Evolutionary conservation across 208 protist genomes (phyloP), one percentile per base, ranked within the genome.

Genomic region (Leishmania gerbilli): DNA sequence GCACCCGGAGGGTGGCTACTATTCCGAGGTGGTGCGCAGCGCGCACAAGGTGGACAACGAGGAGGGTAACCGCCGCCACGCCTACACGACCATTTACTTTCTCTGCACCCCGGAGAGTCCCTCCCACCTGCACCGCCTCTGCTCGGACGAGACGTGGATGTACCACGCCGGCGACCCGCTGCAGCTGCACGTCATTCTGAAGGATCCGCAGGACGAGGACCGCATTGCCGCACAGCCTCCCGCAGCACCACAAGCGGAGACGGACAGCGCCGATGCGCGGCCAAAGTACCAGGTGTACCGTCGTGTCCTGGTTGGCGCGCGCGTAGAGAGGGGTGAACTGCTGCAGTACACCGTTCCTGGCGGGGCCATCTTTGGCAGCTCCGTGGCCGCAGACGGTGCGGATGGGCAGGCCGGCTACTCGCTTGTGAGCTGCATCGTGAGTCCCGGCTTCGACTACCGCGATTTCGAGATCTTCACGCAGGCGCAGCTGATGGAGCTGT

Each of bases 391-490:
- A 9, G 68, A 76, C 47, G 80, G 71, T 34, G 69, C 74, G 55
- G 68, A 49, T 31, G 80, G 42, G 56, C 80, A 68, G 53, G 74
- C 31, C 1, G 87, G 87, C 37, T 92, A 86, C 82, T 80, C 87
- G 1, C 82, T 92, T 5, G 83, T 93, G 62, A 90, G 90, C 72
- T 93, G 90, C 79, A 71, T 88, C 55, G 87, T 90, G 40, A 88
- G 80, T 34, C 88, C 90, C 47, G 87, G 87, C 0, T 90, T 91
- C 74, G 81, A 89, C 60, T 89, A 79, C 69, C 64, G 19, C 15
- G 87, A 90, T 74, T 91, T 90, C 77, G 88, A 93, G 55, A 74
- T 93, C 6, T 91, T 92, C 77, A 93, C 88, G 51, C 87, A 90
- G 68, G 79, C 68, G 42, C 81, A 91, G 37, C 77, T 93, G 56